These are phyloP conservation scores for Plantago rigida DNA, from an alignment of 305 asterid genomes.

Conservation along the genomic window DNA sequence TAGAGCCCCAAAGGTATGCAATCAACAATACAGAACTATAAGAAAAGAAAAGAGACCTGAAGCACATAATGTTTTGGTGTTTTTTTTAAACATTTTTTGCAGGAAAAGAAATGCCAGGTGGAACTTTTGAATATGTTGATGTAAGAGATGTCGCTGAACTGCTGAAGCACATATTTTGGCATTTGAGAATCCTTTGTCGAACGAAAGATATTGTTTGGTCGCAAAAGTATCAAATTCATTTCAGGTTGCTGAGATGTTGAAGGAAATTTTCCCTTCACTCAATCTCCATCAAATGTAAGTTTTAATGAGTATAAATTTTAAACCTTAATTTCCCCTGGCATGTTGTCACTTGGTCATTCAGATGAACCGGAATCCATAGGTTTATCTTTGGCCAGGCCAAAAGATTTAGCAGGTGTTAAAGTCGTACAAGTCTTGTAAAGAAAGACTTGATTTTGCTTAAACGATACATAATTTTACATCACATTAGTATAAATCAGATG, in stretches of 20 bases:
- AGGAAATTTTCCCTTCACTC: conserved; percentile 12
- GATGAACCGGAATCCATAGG: neutral
- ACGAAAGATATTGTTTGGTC: conserved; percentile 34
- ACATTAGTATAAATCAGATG: no score
- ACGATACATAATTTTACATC: no score
- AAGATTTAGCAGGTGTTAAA: no score
- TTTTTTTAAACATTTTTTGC: neutral
- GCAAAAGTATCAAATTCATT: neutral
- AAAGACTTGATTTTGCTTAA: no score
- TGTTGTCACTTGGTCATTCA: neutral
- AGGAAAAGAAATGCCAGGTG: conserved; percentile 21
- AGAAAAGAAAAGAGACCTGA: neutral
- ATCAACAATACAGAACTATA: no score
- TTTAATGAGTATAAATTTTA: neutral
- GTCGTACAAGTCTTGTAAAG: no score
- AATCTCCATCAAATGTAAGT: conserved; percentile 23
- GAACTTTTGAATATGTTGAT: conserved; percentile 20
- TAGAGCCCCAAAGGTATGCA: no score
- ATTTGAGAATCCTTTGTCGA: conserved; percentile 28
- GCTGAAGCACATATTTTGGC: conserved; percentile 2
- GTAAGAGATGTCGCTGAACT: conserved; percentile 32
- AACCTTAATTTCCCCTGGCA: no score
- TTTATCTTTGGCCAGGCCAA: neutral
- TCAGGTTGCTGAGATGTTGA: conserved; percentile 16
- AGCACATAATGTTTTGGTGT: neutral